Evolutionary conservation across 1,284 basidiomycete genomes (phyloP).

Genomic region (Meira nashicola): DNA sequence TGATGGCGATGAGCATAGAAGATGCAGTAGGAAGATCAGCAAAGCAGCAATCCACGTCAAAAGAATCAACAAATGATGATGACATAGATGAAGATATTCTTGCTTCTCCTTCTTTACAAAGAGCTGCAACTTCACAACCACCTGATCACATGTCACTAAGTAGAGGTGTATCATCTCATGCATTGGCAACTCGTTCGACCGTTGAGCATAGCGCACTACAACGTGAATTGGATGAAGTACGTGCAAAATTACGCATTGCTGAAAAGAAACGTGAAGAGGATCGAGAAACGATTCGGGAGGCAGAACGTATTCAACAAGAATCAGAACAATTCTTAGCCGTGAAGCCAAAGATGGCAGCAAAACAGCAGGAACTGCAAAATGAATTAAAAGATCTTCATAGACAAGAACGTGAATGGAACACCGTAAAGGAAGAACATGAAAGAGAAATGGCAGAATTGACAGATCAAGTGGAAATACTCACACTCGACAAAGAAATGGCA

Average conservation of each 20-base stretch:
- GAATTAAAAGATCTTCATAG: slow-evolving; percentile 38
- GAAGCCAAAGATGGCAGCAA: slow-evolving; percentile 66
- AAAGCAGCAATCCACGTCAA: too few species aligned
- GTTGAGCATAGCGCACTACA: slow-evolving; percentile 27
- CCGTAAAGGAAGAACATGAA: slow-evolving; percentile 24
- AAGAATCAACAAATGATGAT: neutral
- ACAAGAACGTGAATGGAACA: slow-evolving; percentile 39
- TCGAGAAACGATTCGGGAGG: slow-evolving; percentile 70
- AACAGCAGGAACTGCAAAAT: slow-evolving; percentile 33
- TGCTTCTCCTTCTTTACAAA: slow-evolving; percentile 10
- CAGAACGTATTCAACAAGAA: slow-evolving; percentile 77
- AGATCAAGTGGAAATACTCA: slow-evolving; percentile 79
- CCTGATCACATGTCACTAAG: slow-evolving; percentile 31
- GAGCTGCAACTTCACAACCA: neutral
- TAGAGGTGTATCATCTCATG: neutral
- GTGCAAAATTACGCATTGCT: slow-evolving; percentile 74
- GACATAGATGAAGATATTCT: slow-evolving; percentile 9
- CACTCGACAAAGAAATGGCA: slow-evolving; percentile 93
- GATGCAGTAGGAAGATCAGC: neutral
- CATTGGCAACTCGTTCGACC: slow-evolving; percentile 14
- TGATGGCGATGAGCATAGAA: slow-evolving; percentile 10
- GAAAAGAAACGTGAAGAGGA: slow-evolving; percentile 84
- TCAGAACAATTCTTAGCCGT: slow-evolving; percentile 74
- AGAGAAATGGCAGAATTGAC: slow-evolving; percentile 5
- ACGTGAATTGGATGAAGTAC: slow-evolving; percentile 61